Conservation (phyloP, 2,329 filamentous ascomycete species). For the Cladophialophora yegresii region DNA sequence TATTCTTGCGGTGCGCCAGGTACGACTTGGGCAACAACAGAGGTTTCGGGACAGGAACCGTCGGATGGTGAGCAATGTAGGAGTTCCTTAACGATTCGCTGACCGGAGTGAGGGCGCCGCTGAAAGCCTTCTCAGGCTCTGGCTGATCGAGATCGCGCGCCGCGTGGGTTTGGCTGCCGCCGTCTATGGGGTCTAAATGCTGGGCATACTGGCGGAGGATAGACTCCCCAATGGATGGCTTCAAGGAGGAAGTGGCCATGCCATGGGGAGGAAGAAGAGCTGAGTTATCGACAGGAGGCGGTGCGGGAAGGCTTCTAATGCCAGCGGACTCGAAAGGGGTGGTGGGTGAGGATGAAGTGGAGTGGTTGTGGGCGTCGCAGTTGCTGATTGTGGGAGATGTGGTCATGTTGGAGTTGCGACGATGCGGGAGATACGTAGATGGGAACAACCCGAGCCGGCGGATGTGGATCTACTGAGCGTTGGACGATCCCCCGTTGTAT, state of each 20-base stretch:
- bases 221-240: slow-evolving; percentile 40
- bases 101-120: slow-evolving; percentile 33
- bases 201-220: slow-evolving; percentile 49
- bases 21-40: slow-evolving; percentile 43
- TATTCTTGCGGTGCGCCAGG: slow-evolving; percentile 52
- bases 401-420: slow-evolving; percentile 4
- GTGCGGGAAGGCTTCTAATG: slow-evolving; percentile 31
- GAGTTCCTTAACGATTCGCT: slow-evolving; percentile 38
- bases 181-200: slow-evolving; percentile 48
- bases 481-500: background rate
- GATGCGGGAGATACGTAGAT: background rate
- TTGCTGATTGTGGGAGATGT: slow-evolving; percentile 15
- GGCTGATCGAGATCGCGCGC: slow-evolving; percentile 25
- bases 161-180: slow-evolving; percentile 41
- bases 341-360: slow-evolving; percentile 35
- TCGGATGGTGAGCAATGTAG: slow-evolving; percentile 36
- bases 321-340: slow-evolving; percentile 29
- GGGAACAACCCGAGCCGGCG: slow-evolving; percentile 18
- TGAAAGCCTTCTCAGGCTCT: slow-evolving; percentile 33
- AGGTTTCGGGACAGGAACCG: slow-evolving; percentile 41
- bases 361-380: slow-evolving; percentile 24
- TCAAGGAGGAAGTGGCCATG: slow-evolving; percentile 36
- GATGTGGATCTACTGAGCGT: slow-evolving; percentile 4
- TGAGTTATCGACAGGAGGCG: slow-evolving; percentile 37
- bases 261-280: slow-evolving; percentile 33